phyloP scores from a whole-genome alignment of 768 basidiomycete species.

The Kondoa malvinella region DNA sequence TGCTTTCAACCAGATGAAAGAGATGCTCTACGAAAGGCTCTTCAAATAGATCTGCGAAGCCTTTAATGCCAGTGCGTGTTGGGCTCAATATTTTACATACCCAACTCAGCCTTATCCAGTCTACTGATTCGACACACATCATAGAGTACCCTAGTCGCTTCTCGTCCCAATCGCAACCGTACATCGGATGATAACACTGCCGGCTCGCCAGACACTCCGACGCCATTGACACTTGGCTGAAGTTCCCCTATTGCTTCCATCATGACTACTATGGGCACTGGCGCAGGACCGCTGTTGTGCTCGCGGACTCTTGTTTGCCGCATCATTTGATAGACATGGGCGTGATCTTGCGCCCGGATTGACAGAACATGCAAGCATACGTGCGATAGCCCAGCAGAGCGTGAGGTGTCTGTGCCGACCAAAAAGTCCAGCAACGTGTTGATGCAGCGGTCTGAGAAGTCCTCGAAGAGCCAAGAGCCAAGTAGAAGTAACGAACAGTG shows the following conservation, averaged over 20 bases:
- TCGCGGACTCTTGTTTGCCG: slow-evolving; percentile 14
- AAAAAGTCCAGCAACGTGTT: slow-evolving; percentile 57
- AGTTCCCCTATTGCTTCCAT: slow-evolving; percentile 18
- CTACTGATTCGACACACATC: slow-evolving; percentile 87
- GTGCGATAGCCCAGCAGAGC: slow-evolving; percentile 7
- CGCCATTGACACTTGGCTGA: slow-evolving; percentile 71
- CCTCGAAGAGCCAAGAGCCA: slow-evolving; percentile 69
- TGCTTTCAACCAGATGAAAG: slow-evolving; percentile 86
- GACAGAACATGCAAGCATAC: slow-evolving; percentile 9
- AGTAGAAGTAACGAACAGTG: slow-evolving; percentile 62
- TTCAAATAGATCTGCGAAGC: slow-evolving; percentile 50
- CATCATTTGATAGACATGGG: slow-evolving; percentile 16
- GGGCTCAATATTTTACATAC: slow-evolving; percentile 37
- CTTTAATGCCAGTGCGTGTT: neutral
- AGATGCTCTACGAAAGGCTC: slow-evolving; percentile 72
- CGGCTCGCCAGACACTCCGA: too few species aligned
- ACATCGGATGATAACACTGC: too few species aligned
- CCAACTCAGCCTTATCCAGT: slow-evolving; percentile 55
- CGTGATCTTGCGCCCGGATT: slow-evolving; percentile 1
- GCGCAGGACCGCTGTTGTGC: slow-evolving; percentile 1
- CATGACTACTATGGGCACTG: slow-evolving; percentile 8
- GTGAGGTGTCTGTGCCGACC: slow-evolving; percentile 44
- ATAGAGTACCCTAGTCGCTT: slow-evolving; percentile 40
- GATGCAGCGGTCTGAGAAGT: slow-evolving; percentile 82
- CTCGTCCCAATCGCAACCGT: slow-evolving; percentile 21